phyloP scores from a whole-genome alignment of 495 filamentous ascomycete genomes.

The Evernia prunastri region DNA sequence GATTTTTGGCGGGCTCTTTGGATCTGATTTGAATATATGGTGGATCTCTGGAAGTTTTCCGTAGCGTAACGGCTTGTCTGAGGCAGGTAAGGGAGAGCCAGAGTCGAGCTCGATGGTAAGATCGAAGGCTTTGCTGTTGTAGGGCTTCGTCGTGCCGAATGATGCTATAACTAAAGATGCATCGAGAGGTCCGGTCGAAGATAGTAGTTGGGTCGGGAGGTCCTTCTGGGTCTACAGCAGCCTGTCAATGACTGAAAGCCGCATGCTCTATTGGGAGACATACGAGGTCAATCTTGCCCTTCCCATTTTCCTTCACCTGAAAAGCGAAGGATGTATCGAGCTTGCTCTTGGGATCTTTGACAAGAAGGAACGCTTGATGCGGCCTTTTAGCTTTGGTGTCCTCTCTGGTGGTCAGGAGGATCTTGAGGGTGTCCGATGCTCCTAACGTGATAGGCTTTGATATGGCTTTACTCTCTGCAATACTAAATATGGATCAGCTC shows the following conservation, averaged over 20 bases:
- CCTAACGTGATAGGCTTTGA: conserved; percentile 59
- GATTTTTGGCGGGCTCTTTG: conserved; percentile 73
- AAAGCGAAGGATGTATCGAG: conserved; percentile 88
- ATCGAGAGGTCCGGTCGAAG: conserved; percentile 55
- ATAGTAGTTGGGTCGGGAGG: conserved; percentile 75
- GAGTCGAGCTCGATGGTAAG: conserved; percentile 59
- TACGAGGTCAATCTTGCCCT: conserved; percentile 78
- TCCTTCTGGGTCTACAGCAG: conserved; percentile 74
- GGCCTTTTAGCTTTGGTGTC: conserved; percentile 70
- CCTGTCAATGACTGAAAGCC: conserved; percentile 28
- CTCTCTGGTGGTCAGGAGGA: conserved; percentile 74
- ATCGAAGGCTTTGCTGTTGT: conserved; percentile 58
- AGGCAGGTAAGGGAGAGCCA: conserved; percentile 49
- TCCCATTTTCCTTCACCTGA: conserved; percentile 78
- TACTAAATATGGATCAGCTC: conserved; percentile 39
- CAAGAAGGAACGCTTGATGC: conserved; percentile 85
- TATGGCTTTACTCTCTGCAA: conserved; percentile 57
- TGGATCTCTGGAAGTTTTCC: conserved; percentile 77
- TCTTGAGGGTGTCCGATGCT: conserved; percentile 67
- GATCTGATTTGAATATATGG: conserved; percentile 80
- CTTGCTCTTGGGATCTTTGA: conserved; percentile 65
- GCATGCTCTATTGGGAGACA: conserved; percentile 26
- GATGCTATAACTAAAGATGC: conserved; percentile 79
- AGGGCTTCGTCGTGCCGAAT: conserved; percentile 67
- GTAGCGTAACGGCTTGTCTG: conserved; percentile 63